Evolutionary conservation across 2,329 filamentous ascomycete genomes (phyloP), one percentile per base, ranked within the genome.

Genomic region (Dactylellina drechsleri): DNA sequence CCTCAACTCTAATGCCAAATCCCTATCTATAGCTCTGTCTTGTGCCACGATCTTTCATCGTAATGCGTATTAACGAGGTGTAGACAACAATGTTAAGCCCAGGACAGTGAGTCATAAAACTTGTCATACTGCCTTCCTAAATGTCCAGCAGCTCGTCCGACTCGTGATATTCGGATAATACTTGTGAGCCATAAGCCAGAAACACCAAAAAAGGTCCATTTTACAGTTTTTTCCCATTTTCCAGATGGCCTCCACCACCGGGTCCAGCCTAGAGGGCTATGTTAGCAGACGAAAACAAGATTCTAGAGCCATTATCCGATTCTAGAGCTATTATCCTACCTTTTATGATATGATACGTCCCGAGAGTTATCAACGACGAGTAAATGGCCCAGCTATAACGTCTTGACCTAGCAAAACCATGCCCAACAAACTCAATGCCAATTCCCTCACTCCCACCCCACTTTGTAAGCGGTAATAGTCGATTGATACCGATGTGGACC

Each of bases 391-490:
- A 72, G n/a, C 76, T 77, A 15, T 74, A 47, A 73, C 68, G 76
- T 66, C 58, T 76, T 15, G 67, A 76, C 13, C 59, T 60, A 31
- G 53, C 66, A 80, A 97, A 95, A 1, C 92, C 92, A 82, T 98
- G 93, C 12, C 90, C 88, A 6, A 97, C 89, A 81, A 91, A 98
- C 12, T 88, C 89, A 12, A 98, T 84, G 0, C 92, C 91, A 47
- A 97, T 89, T 64, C 94, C 90, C n/a, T 92, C 91, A 79, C 89
- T 93, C 72, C 93, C 92, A 5, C 93, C 93, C 64, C 96, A 91
- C 52, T 92, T 86, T 28, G 87, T 84, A 40, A 93, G 82, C 1
- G 95, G 94, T 26, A 96, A 84, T 1, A 88, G 82, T 40, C 94
- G 88, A 81, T 96, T 96, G 70, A 93, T 85, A 76, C 89, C 87